Base-by-base conservation (phyloP, 2,329 filamentous ascomycete species). In the Ophiostoma triangulosporum region DNA sequence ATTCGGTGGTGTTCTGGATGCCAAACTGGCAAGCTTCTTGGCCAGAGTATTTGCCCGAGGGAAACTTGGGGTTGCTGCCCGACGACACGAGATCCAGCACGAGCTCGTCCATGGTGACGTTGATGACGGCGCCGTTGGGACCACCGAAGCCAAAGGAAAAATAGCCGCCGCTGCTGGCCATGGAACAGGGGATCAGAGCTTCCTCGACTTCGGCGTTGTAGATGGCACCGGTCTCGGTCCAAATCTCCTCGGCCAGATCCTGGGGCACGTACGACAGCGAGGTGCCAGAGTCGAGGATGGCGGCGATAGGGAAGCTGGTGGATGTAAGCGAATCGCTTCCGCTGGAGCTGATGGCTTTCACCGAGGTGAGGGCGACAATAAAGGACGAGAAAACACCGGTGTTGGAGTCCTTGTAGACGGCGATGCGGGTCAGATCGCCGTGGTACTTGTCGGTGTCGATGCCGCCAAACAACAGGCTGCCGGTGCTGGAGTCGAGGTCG, bases 381-480 rank as follows among this genome's bases (percentile, higher is more conserved):
- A 79, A 78, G 7, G 75, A 70, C 24, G 67, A 69, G 56, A 68
- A 73, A 31, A 52, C 60, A 58, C 50, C 50, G 29, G 61, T 71
- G 51, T 64, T 58, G 48, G 70, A 64, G 55, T 68, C 63, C 52
- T 72, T 64, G 60, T 80, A 69, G 56, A 88, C 72, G 15, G 82
- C 6, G 27, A 89, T 70, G 6, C 73, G 77, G 46, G 74, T 72
- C 31, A 90, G 71, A 2, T 76, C 65, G 48, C 85, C 86, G 0
- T 72, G 64, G 66, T 81, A 93, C 64, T 90, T 90, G 56, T 75
- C 77, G 0, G 79, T 86, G 64, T 91, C 86, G 55, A 90, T 80
- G n/a, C 85, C 87, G 36, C 87, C 87, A 60, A 91, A 93, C 1
- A 91, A 71, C 56, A 91, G 83, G 60, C 71, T 83, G 33, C 87